phyloP scores from a whole-genome alignment of 305 asterid species.

The Fraxinus xanthoxyloides region DNA sequence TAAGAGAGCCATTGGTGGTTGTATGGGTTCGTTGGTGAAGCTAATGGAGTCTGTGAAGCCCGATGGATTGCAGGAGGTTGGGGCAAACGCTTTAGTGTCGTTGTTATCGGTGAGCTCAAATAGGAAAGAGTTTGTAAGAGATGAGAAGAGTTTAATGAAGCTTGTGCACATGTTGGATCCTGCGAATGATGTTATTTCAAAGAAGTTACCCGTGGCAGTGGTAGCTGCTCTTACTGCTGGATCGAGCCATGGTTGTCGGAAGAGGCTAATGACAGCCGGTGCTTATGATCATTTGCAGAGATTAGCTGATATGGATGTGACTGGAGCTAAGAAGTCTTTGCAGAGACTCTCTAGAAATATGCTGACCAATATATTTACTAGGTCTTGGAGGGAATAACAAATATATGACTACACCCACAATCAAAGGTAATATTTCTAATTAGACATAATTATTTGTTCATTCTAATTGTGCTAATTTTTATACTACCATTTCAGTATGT shows the following conservation, averaged over 20 bases:
- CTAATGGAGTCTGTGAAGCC: conserved; percentile 88
- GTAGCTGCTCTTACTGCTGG: conserved; percentile 74
- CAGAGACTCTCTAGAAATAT: conserved; percentile 85
- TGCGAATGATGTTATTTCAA: conserved; percentile 54
- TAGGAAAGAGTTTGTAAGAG: conserved; percentile 72
- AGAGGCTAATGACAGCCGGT: conserved; percentile 67
- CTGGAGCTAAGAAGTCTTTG: conserved; percentile 83
- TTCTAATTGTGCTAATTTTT: not conserved
- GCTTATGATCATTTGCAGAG: conserved; percentile 64
- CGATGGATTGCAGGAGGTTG: conserved; percentile 86
- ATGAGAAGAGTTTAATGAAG: conserved; percentile 78
- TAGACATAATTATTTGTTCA: not conserved
- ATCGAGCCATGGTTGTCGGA: conserved; percentile 86
- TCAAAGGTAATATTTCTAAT: conserved; percentile 42
- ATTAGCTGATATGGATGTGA: conserved; percentile 58
- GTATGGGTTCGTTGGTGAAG: conserved; percentile 75
- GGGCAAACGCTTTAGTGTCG: conserved; percentile 74
- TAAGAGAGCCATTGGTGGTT: conserved; percentile 63
- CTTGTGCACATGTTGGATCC: conserved; percentile 80
- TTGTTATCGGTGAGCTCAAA: conserved; percentile 63
- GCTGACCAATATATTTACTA: conserved; percentile 60
- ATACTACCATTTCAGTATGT: not conserved
- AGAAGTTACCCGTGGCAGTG: conserved; percentile 82
- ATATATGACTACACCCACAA: conserved; percentile 25
- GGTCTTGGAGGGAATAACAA: conserved; percentile 66